These are phyloP conservation scores for Citrullus amarus DNA, from an alignment of 306 rosid genomes.

Conservation along the genomic window DNA sequence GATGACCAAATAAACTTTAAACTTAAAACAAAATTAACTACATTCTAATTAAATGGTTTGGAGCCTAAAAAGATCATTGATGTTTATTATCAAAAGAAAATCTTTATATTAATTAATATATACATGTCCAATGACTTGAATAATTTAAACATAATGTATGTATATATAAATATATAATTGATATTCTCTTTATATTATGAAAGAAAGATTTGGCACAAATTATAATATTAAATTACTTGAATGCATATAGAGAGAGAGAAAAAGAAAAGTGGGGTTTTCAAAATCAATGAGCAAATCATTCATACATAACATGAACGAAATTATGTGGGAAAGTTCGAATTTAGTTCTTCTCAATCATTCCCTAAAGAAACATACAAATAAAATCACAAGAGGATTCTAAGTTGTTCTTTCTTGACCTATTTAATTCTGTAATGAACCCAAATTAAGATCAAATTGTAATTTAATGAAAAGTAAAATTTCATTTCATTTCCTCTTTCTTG, in stretches of 20 bases:
- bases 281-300: constrained; percentile 2
- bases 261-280: constrained; percentile 1
- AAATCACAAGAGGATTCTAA: neutral
- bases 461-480: neutral
- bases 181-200: neutral
- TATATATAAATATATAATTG: neutral
- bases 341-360: constrained; percentile 4
- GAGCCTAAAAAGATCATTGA: neutral
- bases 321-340: neutral
- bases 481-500: neutral
- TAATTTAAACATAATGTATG: neutral
- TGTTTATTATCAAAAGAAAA: neutral
- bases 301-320: neutral
- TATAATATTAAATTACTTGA: neutral
- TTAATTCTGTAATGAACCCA: neutral
- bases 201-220: neutral
- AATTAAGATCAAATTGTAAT: neutral
- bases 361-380: neutral
- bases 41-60: neutral
- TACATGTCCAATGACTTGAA: neutral
- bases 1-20: too few species aligned
- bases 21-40: neutral
- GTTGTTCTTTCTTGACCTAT: neutral
- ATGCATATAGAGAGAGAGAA: neutral
- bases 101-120: neutral